Base-by-base conservation (phyloP, 2,329 filamentous ascomycete genomes). In the Massarina eburnea region DNA sequence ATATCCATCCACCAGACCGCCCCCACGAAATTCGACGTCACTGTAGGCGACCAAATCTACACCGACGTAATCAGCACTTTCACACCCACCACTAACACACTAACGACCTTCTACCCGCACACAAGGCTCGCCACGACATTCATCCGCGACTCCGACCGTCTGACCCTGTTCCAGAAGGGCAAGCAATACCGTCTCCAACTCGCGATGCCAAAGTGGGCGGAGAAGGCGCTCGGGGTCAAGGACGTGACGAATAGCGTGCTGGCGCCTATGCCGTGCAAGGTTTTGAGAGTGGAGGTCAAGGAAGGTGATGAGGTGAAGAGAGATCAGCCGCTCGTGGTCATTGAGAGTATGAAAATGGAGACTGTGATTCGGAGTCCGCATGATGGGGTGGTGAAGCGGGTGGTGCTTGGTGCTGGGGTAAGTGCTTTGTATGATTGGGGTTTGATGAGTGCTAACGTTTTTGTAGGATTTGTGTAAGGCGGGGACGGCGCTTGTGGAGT, bases 261-360 rank as follows among this genome's bases (percentile, higher is more conserved):
- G 19, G 90, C 94, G 18, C 94, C 94, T 0, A 99, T 99, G 94
- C 94, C 94, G 1, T 97, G 94, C 73, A 97, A 97, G 74, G 86
- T 99, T 20, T 74, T 99, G 51, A 84, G 89, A 55, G 94, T 96
- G 38, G 89, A 96, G 70, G 90, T 96, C 0, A 73, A 79, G 21
- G 90, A 90, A 58, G 94, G 94, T 0, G 83, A 95, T 53, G 73
- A 72, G 37, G 94, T 99, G 14, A 84, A 84, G 66, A 95, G 92
- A 74, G 91, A 92, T 36, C 84, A 92, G 46, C 84, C 90, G 6
- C 74, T 99, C 46, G 89, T 97, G 10, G 91, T 97, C 4, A 71
- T 71, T 49, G 72, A 76, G 59, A 74, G 72, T 37, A 76, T 76
- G 73, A 76, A 80, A 70, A 80, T 80, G 78, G 78, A 80, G 66